Conservation (phyloP, 2,329 filamentous ascomycete species). For the Epichloe aotearoae region DNA sequence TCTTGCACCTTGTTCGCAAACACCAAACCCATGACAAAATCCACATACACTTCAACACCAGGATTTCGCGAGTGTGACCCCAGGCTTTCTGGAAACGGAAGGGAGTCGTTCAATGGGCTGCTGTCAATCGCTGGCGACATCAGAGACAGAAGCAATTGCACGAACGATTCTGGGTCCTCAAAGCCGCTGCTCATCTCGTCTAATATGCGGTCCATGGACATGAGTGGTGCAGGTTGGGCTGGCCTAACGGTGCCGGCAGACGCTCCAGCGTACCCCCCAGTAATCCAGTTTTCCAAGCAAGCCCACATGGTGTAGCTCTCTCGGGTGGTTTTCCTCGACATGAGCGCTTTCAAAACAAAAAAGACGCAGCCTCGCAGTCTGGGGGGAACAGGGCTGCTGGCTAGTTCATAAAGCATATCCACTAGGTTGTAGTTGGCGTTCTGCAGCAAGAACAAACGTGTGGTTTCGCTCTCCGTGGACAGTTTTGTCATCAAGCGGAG, state of each 20-base stretch:
- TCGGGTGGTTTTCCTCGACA: conserved; percentile 57
- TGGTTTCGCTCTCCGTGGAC: conserved; percentile 56
- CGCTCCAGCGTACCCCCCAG: conserved; percentile 38
- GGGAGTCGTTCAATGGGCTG: conserved; percentile 52
- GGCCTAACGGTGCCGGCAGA: conserved; percentile 21
- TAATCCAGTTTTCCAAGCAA: conserved; percentile 67
- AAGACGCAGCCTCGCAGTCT: conserved; percentile 77
- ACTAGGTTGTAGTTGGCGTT: conserved; percentile 53
- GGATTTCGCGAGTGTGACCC: conserved; percentile 62
- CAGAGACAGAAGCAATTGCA: conserved; percentile 61
- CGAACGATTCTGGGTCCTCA: conserved; percentile 75
- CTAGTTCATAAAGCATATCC: conserved; percentile 64
- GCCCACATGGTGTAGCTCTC: conserved; percentile 68
- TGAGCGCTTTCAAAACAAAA: conserved; percentile 58
- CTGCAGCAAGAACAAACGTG: conserved; percentile 61
- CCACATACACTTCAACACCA: conserved; percentile 84
- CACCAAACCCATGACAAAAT: conserved; percentile 74
- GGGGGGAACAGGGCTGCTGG: conserved; percentile 61
- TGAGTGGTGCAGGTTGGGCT: conserved; percentile 20
- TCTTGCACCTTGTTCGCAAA: conserved; percentile 56
- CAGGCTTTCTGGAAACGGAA: conserved; percentile 80
- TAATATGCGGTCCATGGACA: conserved; percentile 52
- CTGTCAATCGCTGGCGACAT: conserved; percentile 51
- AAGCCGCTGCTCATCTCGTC: conserved; percentile 65
- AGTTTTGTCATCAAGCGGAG: conserved; percentile 77